phyloP scores from a whole-genome alignment of 257 asterid genomes.

The Osmanthus fragrans region DNA sequence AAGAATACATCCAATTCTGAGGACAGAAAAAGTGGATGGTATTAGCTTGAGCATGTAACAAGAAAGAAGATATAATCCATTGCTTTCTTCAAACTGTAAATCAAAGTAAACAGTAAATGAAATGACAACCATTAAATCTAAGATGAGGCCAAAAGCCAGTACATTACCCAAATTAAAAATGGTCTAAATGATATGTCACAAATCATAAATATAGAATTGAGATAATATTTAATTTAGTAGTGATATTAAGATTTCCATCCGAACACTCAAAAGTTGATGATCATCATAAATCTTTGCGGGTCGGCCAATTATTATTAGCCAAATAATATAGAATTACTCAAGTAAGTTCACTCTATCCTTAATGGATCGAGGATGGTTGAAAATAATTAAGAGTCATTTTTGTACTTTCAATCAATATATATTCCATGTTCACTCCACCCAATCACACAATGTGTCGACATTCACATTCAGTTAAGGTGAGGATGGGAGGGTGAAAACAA shows the following conservation, averaged over 20 bases:
- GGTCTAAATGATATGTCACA: neutral
- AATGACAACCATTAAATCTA: neutral
- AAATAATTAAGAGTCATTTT: neutral
- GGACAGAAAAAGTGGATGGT: constrained; percentile 19
- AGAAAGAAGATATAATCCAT: neutral
- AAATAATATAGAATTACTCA: neutral
- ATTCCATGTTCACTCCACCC: too few species aligned
- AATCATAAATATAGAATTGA: too few species aligned
- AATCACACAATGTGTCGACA: too few species aligned
- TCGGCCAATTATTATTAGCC: too few species aligned
- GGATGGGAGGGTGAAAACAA: too few species aligned
- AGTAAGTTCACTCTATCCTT: neutral
- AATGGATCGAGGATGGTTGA: neutral
- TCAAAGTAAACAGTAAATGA: neutral
- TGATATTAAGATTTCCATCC: too few species aligned
- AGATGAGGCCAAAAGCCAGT: neutral
- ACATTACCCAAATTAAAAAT: neutral
- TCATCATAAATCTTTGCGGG: too few species aligned
- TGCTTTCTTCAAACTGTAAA: neutral
- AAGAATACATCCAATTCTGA: constrained; percentile 87
- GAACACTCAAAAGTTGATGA: neutral
- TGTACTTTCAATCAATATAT: neutral
- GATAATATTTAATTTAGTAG: too few species aligned
- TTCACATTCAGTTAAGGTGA: too few species aligned
- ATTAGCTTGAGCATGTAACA: neutral